phyloP scores from a whole-genome alignment of 106 monocot species.

The Dendrobium nobile region DNA sequence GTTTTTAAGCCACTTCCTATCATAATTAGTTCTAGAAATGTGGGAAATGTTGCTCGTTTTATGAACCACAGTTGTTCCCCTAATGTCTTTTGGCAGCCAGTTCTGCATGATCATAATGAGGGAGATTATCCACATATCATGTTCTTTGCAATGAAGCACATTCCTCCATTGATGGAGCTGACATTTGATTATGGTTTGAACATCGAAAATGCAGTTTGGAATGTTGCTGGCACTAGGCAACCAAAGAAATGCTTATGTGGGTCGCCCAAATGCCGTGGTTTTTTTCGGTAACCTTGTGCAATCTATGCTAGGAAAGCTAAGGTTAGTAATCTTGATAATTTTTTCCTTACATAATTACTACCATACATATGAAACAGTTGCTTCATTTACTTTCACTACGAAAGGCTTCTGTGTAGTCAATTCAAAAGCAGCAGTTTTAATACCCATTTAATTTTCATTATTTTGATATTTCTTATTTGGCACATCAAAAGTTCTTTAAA shows the following conservation, averaged over 20 bases:
- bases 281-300: constrained; percentile 28
- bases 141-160: constrained; percentile 74
- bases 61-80: constrained; percentile 90
- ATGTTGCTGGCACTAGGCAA: constrained; percentile 9
- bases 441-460: not conserved
- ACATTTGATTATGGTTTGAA: constrained; percentile 70
- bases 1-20: constrained; percentile 31
- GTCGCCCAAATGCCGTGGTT: constrained; percentile 54
- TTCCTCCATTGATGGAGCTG: constrained; percentile 77
- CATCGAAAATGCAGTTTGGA: not conserved
- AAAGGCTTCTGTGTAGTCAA: not conserved
- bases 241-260: constrained; percentile 62
- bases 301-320: not conserved
- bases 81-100: constrained; percentile 77
- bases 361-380: not conserved
- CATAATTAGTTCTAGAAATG: constrained; percentile 46
- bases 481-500: not conserved
- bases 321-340: not conserved
- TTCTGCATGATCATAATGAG: constrained; percentile 60
- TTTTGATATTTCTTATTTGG: not conserved
- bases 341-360: not conserved
- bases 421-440: not conserved
- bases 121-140: constrained; percentile 67
- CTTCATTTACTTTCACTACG: not conserved
- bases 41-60: constrained; percentile 71